phyloP scores from a whole-genome alignment of 176 grass and related monocot genomes.

The Hyparrhenia diplandra region DNA sequence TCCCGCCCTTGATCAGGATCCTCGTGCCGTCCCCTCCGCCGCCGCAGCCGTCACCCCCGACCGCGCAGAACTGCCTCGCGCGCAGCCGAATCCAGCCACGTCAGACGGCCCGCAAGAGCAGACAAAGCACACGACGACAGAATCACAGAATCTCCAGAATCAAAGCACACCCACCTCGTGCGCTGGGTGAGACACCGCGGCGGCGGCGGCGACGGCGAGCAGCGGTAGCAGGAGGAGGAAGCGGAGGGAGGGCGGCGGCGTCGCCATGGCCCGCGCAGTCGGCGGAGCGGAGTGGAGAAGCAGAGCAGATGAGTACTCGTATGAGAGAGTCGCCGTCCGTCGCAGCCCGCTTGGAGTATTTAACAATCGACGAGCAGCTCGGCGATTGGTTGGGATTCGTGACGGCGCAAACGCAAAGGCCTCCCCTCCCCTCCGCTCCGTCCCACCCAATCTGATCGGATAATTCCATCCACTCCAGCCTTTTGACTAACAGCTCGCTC shows the following conservation, averaged over 20 bases:
- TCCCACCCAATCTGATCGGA: neutral
- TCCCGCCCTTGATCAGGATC: conserved; percentile 91
- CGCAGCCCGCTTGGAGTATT: neutral
- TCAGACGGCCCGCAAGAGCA: neutral
- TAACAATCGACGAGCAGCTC: neutral
- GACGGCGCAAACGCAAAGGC: neutral
- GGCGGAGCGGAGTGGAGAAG: neutral
- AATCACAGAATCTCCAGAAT: neutral
- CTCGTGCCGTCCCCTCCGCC: conserved; percentile 44
- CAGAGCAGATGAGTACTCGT: neutral
- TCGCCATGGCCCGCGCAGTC: conserved; percentile 10
- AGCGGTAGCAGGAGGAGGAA: neutral
- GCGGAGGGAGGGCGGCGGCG: neutral
- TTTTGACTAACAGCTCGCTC: conserved; percentile 9
- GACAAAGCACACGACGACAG: neutral
- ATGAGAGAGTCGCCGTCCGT: neutral
- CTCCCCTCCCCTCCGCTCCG: too few relatives aligned
- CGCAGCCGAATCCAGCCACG: neutral
- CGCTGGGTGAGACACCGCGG: conserved; percentile 27
- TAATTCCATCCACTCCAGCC: neutral
- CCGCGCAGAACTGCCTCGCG: conserved; percentile 50
- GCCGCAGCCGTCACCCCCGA: conserved; percentile 24
- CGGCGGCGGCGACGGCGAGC: neutral
- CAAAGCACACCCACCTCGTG: conserved; percentile 26
- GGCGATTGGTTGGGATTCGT: neutral